Conservation (phyloP, 257 asterid species). For the Knoxia roxburghii region DNA sequence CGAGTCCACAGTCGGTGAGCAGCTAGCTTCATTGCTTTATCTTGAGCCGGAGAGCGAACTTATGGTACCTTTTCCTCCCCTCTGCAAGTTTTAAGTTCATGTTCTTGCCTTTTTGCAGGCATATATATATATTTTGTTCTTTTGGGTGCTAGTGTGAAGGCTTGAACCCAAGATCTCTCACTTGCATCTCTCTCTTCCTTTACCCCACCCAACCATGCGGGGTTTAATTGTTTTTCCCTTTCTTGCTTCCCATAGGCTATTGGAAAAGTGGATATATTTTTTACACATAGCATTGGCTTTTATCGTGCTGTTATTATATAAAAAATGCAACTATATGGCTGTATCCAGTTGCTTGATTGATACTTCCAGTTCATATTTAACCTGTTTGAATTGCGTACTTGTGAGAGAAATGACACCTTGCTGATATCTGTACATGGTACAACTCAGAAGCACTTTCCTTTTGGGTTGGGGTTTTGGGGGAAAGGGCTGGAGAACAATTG, state of each 20-base stretch:
- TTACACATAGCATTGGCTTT: background rate
- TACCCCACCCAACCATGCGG: no score
- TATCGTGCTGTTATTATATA: background rate
- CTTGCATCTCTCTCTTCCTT: no score
- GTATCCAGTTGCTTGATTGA: background rate
- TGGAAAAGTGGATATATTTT: background rate
- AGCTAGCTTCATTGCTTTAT: slow-evolving; percentile 79
- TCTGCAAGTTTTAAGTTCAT: background rate
- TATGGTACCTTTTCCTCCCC: slow-evolving; percentile 52
- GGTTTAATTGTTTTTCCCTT: background rate
- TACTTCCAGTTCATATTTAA: background rate
- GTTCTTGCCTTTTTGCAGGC: no score
- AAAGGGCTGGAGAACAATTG: no score
- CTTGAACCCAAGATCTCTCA: no score
- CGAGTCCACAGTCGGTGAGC: slow-evolving; percentile 84
- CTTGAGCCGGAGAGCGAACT: slow-evolving; percentile 92
- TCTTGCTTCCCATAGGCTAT: background rate
- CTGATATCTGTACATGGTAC: background rate
- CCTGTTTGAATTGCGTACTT: background rate
- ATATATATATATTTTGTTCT: no score
- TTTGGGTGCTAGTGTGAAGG: no score
- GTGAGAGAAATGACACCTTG: background rate
- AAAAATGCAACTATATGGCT: background rate
- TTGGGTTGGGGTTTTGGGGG: background rate
- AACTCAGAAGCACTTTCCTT: background rate